A percentile compares a stretch with the other conserved stretches of the same genome.
phyloP scores from a whole-genome alignment of 176 grass and related monocot genomes.

The Triticum turgidum region DNA sequence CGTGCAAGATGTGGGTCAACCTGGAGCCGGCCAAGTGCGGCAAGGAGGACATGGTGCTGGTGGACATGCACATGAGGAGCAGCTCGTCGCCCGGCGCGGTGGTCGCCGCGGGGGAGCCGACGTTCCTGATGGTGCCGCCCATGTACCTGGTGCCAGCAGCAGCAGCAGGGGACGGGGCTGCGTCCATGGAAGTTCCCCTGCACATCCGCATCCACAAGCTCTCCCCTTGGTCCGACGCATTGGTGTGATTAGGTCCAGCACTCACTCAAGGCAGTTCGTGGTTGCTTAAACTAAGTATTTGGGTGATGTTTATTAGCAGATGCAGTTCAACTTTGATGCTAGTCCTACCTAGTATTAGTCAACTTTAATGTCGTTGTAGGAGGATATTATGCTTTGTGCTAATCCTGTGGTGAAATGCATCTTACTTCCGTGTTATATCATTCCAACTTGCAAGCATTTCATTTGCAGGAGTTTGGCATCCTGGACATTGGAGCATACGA shows the following conservation, averaged over 20 bases:
- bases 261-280: too few relatives aligned
- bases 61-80: slow-evolving; percentile 25
- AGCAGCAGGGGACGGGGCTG: not conserved
- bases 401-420: too few relatives aligned
- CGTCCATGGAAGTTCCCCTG: slow-evolving; percentile 10
- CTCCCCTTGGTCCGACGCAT: not conserved
- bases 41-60: not conserved
- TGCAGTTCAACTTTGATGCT: not conserved
- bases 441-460: too few relatives aligned
- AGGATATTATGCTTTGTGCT: too few relatives aligned
- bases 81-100: not conserved
- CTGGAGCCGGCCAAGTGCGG: not conserved
- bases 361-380: too few relatives aligned
- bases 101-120: not conserved
- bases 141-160: not conserved
- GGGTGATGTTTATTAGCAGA: not conserved
- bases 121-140: not conserved
- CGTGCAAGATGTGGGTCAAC: slow-evolving; percentile 24
- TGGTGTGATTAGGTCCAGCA: not conserved
- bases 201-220: slow-evolving; percentile 13
- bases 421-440: too few relatives aligned
- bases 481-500: too few relatives aligned
- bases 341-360: too few relatives aligned
- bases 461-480: too few relatives aligned
- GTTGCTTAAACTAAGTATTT: not conserved